Base-by-base conservation (phyloP, 495 filamentous ascomycete genomes). In the Hypoxylon intermedium region DNA sequence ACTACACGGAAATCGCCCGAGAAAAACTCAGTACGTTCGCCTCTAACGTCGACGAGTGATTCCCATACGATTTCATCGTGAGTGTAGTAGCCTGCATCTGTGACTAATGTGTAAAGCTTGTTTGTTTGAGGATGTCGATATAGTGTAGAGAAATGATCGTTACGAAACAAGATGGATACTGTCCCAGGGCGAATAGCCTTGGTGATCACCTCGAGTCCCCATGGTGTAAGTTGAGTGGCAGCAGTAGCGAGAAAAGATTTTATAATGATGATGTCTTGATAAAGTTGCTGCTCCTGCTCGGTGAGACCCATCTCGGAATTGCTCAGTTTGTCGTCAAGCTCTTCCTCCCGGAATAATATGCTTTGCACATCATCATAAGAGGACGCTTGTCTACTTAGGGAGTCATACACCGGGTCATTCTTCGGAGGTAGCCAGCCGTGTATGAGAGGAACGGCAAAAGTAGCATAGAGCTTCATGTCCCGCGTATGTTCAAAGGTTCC, bases 51-150 rank as follows among this genome's bases (percentile, higher is more conserved):
- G 12, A 89, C 88, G 3, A 98, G 82, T 12, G 86, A 91, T 75
- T 98, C 93, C 93, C 94, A 98, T 7, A 98, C 91, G 6, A 98
- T 85, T 75, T 98, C 94, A 21, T 91, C 89, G 67, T 96, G 91
- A 12, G 79, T 81, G 6, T 89, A 86, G 65, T 93, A 98, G 12
- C 94, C 94, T 11, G 89, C 88, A 73, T 98, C 94, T 6, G 94
- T 98, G 19, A 98, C 91, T 13, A 98, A 72, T 0, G 88, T 90
- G 53, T 89, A 81, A 0, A 98, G 79, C 58, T 87, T 81, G 3
- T 81, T 72, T 0, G 89, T 88, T 23, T 83, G 77, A 0, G 92
- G 91, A 58, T 94, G 76, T 55, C 91, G 86, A 70, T 97, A 96
- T 0, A 98, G 69, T 0, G 94, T 98, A 23, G 88, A 88, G 68